Percentiles rank a stretch among this genome's conserved stretches.
Conservation (phyloP, 306 rosid genomes). For the Sesbania bispinosa region DNA sequence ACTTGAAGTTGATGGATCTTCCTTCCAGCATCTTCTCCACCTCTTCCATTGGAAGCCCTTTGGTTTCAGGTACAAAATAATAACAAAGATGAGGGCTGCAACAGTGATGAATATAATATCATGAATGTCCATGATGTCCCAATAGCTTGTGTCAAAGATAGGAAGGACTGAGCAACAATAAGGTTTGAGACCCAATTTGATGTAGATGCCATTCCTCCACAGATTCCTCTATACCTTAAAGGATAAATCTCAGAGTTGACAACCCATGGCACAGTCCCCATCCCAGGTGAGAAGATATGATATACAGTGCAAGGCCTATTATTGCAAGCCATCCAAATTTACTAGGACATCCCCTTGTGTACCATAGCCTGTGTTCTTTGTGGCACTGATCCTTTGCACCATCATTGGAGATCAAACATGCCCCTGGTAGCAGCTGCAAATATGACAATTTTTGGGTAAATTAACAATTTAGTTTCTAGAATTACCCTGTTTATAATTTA, state of each 20-base stretch:
- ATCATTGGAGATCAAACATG: conserved; percentile 48
- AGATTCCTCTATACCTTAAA: conserved; percentile 47
- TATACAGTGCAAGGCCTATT: conserved; percentile 46
- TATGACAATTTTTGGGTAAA: background rate
- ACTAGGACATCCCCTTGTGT: conserved; percentile 68
- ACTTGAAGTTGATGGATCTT: conserved; percentile 40
- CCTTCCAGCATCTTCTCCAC: conserved; percentile 60
- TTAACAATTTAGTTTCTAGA: background rate
- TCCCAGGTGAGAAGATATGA: conserved; percentile 61
- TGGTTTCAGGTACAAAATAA: conserved; percentile 56
- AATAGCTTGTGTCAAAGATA: conserved; percentile 46
- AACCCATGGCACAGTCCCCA: conserved; percentile 75
- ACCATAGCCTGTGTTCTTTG: conserved; percentile 38
- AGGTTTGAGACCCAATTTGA: conserved; percentile 57
- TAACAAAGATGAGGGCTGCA: conserved; percentile 41
- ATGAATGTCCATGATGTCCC: conserved; percentile 59
- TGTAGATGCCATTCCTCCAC: conserved; percentile 69
- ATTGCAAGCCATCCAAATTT: conserved; percentile 56
- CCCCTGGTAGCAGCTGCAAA: conserved; percentile 56
- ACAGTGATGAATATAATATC: conserved; percentile 43
- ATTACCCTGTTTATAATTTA: no score
- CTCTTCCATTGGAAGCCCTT: conserved; percentile 63
- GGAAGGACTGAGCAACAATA: conserved; percentile 57
- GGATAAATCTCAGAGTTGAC: conserved; percentile 71
- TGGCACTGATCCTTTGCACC: conserved; percentile 30